A percentile compares a stretch with the other conserved stretches of the same genome.
Evolutionary conservation across 768 basidiomycete species (phyloP).

Genomic region (Boletus reticuloceps): DNA sequence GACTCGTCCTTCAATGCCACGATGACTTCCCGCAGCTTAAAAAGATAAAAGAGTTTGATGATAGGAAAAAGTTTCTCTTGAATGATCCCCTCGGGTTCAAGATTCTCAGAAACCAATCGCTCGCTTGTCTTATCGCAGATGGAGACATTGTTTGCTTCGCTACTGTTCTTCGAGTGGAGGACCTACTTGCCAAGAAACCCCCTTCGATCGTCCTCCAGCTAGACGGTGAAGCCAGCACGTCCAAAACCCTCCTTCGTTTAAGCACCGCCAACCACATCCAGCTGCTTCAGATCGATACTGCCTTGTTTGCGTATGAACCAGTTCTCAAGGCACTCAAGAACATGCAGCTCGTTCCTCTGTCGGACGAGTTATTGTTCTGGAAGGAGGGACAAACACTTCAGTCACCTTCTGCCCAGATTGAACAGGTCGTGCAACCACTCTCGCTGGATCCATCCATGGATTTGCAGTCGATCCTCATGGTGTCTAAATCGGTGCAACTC

Average conservation of each 20-base stretch:
- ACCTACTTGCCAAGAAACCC: conserved; percentile 42
- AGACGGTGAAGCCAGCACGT: conserved; percentile 41
- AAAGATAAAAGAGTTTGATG: conserved; percentile 24
- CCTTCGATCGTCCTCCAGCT: conserved; percentile 57
- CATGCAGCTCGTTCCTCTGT: conserved; percentile 45
- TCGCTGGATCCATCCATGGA: conserved; percentile 35
- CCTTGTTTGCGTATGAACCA: conserved; percentile 62
- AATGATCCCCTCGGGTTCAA: conserved; percentile 35
- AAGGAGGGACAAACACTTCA: conserved; percentile 24
- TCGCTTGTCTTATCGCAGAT: conserved; percentile 53
- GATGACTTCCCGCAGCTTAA: conserved; percentile 38
- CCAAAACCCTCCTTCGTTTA: conserved; percentile 41
- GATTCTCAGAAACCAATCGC: conserved; percentile 52
- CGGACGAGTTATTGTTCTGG: conserved; percentile 58
- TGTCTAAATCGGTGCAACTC: conserved; percentile 41
- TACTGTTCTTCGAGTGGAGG: conserved; percentile 53
- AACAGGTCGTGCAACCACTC: conserved; percentile 29
- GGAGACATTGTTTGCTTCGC: conserved; percentile 51
- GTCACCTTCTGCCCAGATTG: conserved; percentile 1
- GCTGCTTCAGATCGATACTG: conserved; percentile 60
- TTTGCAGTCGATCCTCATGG: conserved; percentile 37
- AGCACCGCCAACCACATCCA: conserved; percentile 35
- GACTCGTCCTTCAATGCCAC: conserved; percentile 37
- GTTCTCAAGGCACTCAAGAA: conserved; percentile 57
- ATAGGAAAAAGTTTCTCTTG: conserved; percentile 38